These are phyloP conservation scores for Saccharomycopsis malanga DNA, from an alignment of 805 yeast genomes.

Conservation along the genomic window DNA sequence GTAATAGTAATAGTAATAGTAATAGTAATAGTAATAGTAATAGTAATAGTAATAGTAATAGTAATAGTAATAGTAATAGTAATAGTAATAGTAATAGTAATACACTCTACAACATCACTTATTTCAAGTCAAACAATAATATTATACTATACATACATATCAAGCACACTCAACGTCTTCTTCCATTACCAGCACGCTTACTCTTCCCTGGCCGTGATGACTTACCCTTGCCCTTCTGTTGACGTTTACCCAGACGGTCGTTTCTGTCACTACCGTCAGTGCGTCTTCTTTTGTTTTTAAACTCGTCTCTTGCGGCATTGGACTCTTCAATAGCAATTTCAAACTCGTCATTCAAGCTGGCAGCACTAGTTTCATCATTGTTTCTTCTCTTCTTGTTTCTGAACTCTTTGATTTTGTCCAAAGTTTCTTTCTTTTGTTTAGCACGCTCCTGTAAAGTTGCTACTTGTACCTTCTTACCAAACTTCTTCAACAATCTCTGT, in stretches of 20 bases:
- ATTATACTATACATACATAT: too few relatives aligned
- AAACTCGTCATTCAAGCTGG: slow-evolving; percentile 46
- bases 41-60: too few relatives aligned
- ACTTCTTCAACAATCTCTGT: slow-evolving; percentile 92
- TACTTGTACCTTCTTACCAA: slow-evolving; percentile 94
- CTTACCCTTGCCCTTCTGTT: slow-evolving; percentile 16
- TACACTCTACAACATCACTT: too few relatives aligned
- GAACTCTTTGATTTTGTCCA: slow-evolving; percentile 84
- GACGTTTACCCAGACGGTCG: slow-evolving; percentile 2
- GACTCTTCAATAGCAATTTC: slow-evolving; percentile 92
- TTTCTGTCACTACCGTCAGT: slow-evolving; percentile 2
- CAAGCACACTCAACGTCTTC: too few relatives aligned
- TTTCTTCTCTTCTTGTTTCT: slow-evolving; percentile 74
- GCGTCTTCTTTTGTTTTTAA: slow-evolving; percentile 8
- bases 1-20: too few relatives aligned
- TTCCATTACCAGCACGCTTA: slow-evolving; percentile 9
- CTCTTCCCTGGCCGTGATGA: slow-evolving; percentile 23
- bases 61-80: too few relatives aligned
- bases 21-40: too few relatives aligned
- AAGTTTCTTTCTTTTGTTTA: slow-evolving; percentile 82
- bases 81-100: too few relatives aligned
- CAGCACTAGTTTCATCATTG: slow-evolving; percentile 30
- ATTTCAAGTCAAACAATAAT: too few relatives aligned
- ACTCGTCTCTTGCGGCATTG: slow-evolving; percentile 51
- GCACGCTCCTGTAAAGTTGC: slow-evolving; percentile 91